Percentiles rank a stretch among this genome's conserved stretches.
phyloP scores from a whole-genome alignment of 2,329 filamentous ascomycete genomes.

The Trichophyton benhamiae region DNA sequence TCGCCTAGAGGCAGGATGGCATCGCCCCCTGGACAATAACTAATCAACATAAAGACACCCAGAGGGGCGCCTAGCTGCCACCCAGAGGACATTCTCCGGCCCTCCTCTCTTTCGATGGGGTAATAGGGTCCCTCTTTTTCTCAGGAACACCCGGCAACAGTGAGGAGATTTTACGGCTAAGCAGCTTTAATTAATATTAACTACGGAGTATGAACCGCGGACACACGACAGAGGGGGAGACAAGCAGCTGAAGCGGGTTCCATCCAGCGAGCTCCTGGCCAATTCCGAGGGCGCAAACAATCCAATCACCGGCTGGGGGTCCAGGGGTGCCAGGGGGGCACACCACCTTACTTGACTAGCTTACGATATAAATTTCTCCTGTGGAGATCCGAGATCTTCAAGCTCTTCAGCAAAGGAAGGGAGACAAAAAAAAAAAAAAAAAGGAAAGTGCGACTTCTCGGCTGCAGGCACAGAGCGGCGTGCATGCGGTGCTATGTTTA shows the following conservation, averaged over 20 bases:
- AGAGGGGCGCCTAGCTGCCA: too few relatives aligned
- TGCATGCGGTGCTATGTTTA: not conserved
- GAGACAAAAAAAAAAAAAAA: not conserved
- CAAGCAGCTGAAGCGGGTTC: not conserved
- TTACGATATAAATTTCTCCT: not conserved
- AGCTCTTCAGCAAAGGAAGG: not conserved
- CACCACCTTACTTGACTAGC: too few relatives aligned
- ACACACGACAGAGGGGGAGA: not conserved
- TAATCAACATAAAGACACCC: not conserved
- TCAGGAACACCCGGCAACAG: too few relatives aligned
- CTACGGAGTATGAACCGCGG: not conserved
- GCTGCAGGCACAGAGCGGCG: not conserved
- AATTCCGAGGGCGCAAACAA: not conserved
- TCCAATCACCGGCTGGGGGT: not conserved
- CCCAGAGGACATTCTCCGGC: too few relatives aligned
- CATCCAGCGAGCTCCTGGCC: not conserved
- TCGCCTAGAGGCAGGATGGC: not conserved
- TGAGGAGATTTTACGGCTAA: too few relatives aligned
- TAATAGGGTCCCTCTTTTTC: too few relatives aligned
- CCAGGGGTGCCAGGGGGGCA: too few relatives aligned
- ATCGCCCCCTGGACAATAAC: not conserved
- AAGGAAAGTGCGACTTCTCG: not conserved
- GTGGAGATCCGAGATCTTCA: not conserved
- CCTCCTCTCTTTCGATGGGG: too few relatives aligned
- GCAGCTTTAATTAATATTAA: not conserved